phyloP scores from a whole-genome alignment of 805 yeast species.

The Sugiyamaella lignohabitans region DNA sequence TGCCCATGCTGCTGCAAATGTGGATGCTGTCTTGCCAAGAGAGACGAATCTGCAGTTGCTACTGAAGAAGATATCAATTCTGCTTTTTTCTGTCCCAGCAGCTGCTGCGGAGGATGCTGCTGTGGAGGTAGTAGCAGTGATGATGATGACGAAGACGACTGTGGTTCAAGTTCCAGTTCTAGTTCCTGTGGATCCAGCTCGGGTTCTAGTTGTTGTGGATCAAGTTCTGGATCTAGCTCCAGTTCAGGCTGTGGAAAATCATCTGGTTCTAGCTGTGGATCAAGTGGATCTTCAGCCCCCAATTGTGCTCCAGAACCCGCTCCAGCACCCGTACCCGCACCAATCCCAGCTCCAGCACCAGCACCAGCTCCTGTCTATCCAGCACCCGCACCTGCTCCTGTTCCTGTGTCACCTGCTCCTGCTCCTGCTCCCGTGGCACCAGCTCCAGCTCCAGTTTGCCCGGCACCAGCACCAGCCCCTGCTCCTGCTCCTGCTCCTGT shows the following conservation, averaged over 20 bases:
- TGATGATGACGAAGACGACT: constrained; percentile 8
- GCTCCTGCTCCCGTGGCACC: constrained; percentile 5
- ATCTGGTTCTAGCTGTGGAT: neutral
- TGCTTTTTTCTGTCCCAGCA: constrained; percentile 1
- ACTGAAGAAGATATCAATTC: neutral
- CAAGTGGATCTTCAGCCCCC: constrained; percentile 1
- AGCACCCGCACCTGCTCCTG: neutral
- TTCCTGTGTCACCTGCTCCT: neutral
- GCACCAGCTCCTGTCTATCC: neutral
- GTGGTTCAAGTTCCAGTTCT: constrained; percentile 1
- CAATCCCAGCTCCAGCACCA: constrained; percentile 1
- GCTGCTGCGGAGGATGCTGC: constrained; percentile 8
- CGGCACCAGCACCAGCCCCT: constrained; percentile 1
- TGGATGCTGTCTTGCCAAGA: constrained; percentile 5
- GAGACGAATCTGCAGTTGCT: neutral
- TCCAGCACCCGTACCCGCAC: constrained; percentile 13
- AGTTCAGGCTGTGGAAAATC: neutral
- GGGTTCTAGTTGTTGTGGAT: neutral
- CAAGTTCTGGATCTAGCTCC: neutral
- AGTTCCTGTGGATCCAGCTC: constrained; percentile 1
- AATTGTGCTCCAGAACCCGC: constrained; percentile 3
- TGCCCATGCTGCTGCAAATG: constrained; percentile 1
- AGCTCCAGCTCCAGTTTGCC: constrained; percentile 5
- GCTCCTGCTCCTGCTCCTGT: neutral
- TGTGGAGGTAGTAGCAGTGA: constrained; percentile 7